Evolutionary conservation across 1,284 basidiomycete genomes (phyloP), one percentile per base, ranked within the genome.

Genomic region (Rhodotorula sp.): DNA sequence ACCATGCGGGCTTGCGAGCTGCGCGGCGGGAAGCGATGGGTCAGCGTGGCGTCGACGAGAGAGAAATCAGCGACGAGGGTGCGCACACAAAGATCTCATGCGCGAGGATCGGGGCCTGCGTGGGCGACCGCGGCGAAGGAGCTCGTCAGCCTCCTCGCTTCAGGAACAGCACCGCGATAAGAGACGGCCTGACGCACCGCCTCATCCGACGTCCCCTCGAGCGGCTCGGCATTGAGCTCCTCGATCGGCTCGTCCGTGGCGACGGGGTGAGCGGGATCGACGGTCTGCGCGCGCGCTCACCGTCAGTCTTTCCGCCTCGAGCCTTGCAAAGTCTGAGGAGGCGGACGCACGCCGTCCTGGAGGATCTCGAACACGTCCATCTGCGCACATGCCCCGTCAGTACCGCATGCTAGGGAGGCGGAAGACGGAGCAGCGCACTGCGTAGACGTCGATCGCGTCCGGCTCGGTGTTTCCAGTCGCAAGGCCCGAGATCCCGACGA

Each of bases 401-500:
- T 17, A 27, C n/a, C 0, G 34, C 29, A 5, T 17, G 51, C n/a
- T 10, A 19, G 21, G 2, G 34, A 15, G 25, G 13, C 13, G 44
- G 15, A 21, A n/a, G 36, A 53, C 27, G n/a, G 3, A 22, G 34
- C 13, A 17, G 50, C 73, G 39, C 37, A 74, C 73, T 2, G 78
- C 78, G 57, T 79, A 79, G 19, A 80, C 70, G 34, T 80, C 80
- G 50, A 80, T 67, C n/a, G 74, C 65, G 56, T 80, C 79, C 25
- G 78, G 78, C 61, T 80, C 79, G 25, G 76, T 74, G 58, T 76
- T 76, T 37, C 76, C 78, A 51, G 72, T 76, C 15, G 79, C 79
- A 51, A 80, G 69, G 13, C 72, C 79, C 10, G 78, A 74, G 34
- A 80, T 36, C 32, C 80, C 80, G 58, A 80, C 48, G 61, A 78